Conservation (phyloP, 1,139 yeast genomes). For the Scheffersomyces parashehatae region DNA sequence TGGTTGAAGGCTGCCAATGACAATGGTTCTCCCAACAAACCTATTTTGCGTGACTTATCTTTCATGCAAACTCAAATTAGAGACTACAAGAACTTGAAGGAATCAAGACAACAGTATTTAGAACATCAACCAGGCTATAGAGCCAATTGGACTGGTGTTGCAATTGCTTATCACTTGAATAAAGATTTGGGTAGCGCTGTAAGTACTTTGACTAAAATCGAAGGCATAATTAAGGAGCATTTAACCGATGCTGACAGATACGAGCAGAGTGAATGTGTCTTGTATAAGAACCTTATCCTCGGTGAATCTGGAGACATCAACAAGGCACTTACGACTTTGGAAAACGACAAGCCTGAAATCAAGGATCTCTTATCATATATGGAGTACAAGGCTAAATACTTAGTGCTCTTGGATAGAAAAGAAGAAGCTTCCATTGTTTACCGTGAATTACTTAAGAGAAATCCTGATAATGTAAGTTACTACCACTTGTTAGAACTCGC, state of each 20-base stretch:
- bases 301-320: constrained; percentile 63
- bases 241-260: constrained; percentile 63
- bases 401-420: constrained; percentile 36
- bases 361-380: constrained; percentile 63
- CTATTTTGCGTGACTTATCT: constrained; percentile 80
- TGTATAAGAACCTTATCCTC: constrained; percentile 71
- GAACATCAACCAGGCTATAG: constrained; percentile 81
- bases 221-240: constrained; percentile 68
- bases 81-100: constrained; percentile 63
- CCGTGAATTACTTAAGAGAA: constrained; percentile 73
- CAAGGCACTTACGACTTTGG: constrained; percentile 64
- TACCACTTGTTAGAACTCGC: constrained; percentile 67
- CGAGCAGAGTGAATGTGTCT: constrained; percentile 78
- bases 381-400: constrained; percentile 69
- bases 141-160: constrained; percentile 90
- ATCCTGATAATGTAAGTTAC: constrained; percentile 76
- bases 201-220: constrained; percentile 71
- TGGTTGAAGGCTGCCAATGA: constrained; percentile 79
- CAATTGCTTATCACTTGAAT: constrained; percentile 80
- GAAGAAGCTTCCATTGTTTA: constrained; percentile 71
- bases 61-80: constrained; percentile 78
- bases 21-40: constrained; percentile 77
- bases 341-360: constrained; percentile 52
- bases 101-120: constrained; percentile 67
- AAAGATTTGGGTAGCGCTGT: constrained; percentile 69